Evolutionary conservation across 2,329 filamentous ascomycete genomes (phyloP).

Genomic region (Beauveria asiatica): DNA sequence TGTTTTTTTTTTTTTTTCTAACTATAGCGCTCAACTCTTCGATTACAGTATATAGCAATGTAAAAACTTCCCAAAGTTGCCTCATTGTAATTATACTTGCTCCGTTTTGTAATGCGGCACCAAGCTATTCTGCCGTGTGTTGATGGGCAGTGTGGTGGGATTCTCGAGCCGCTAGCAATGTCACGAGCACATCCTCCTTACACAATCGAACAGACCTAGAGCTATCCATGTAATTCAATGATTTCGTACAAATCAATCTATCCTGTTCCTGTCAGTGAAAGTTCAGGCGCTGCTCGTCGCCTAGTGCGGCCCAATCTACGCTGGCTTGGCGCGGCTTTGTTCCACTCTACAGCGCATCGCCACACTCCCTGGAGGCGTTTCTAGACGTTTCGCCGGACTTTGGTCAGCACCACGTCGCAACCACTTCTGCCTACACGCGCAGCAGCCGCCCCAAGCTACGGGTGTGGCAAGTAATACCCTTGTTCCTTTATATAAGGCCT

Average conservation of each 20-base stretch:
- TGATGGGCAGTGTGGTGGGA: too few species aligned
- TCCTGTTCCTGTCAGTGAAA: too few species aligned
- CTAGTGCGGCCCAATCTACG: not conserved
- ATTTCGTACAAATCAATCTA: too few species aligned
- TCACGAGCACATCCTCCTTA: too few species aligned
- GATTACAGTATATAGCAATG: not conserved
- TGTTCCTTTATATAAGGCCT: not conserved
- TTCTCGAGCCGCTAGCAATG: too few species aligned
- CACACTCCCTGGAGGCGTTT: conserved; percentile 3
- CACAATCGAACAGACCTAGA: too few species aligned
- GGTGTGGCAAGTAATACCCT: not conserved
- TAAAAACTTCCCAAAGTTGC: not conserved
- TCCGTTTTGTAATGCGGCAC: too few species aligned
- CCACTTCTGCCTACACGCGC: conserved; percentile 6
- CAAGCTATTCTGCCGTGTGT: too few species aligned
- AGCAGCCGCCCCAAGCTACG: not conserved
- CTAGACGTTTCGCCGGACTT: conserved; percentile 11
- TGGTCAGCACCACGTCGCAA: conserved; percentile 10
- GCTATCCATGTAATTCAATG: too few species aligned
- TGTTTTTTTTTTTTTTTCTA: too few species aligned
- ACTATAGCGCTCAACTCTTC: conserved; percentile 2
- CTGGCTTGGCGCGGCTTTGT: conserved; percentile 3
- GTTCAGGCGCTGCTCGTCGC: not conserved
- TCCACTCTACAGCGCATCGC: conserved; percentile 8
- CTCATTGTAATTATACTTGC: too few species aligned